phyloP scores from a whole-genome alignment of 1,139 yeast species.

The Yamadazyma songkhlaensis region DNA sequence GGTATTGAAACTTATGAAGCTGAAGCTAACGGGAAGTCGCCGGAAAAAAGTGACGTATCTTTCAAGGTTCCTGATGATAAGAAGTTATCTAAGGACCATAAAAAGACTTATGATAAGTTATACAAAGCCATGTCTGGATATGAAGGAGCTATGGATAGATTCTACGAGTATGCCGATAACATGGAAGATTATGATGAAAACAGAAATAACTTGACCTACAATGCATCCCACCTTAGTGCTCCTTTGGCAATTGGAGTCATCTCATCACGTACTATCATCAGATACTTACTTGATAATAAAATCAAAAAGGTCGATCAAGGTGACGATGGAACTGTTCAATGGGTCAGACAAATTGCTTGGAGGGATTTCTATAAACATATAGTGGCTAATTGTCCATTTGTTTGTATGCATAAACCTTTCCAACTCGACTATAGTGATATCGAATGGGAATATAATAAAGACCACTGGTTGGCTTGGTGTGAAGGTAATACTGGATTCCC shows the following conservation, averaged over 20 bases:
- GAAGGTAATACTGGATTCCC: constrained; percentile 55
- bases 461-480: constrained; percentile 46
- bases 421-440: constrained; percentile 37
- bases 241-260: constrained; percentile 48
- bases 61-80: constrained; percentile 13
- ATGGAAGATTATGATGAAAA: constrained; percentile 28
- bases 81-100: constrained; percentile 7
- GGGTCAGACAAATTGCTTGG: constrained; percentile 56
- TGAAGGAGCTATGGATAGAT: background rate
- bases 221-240: constrained; percentile 42
- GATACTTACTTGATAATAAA: constrained; percentile 21
- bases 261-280: constrained; percentile 38
- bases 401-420: constrained; percentile 50
- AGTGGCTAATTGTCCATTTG: constrained; percentile 47
- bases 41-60: background rate
- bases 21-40: background rate
- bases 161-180: constrained; percentile 12
- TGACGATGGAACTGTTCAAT: constrained; percentile 33
- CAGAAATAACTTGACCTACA: constrained; percentile 24
- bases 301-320: constrained; percentile 23
- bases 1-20: constrained; percentile 1
- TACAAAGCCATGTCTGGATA: constrained; percentile 13
- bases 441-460: constrained; percentile 40
- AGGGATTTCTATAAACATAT: constrained; percentile 55
- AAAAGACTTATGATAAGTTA: constrained; percentile 12